These are phyloP conservation scores for Grammothele lineata DNA, from an alignment of 768 basidiomycete genomes.

Conservation along the genomic window DNA sequence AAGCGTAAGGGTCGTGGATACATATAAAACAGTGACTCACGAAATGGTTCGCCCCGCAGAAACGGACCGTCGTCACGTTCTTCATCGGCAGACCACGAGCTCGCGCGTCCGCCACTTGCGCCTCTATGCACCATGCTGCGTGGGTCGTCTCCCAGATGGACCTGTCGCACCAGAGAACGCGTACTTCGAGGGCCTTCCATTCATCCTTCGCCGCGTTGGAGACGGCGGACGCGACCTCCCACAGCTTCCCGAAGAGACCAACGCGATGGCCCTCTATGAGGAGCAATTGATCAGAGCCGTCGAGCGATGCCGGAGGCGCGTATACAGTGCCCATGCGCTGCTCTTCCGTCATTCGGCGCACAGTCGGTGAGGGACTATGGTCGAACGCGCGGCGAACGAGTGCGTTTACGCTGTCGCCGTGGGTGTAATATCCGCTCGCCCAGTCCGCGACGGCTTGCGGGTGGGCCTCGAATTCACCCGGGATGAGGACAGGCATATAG, in stretches of 20 bases:
- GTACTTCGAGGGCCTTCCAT: background rate
- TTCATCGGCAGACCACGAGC: background rate
- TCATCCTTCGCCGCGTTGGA: background rate
- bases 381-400: no score
- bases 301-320: no score
- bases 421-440: conserved; percentile 10
- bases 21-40: conserved; percentile 11
- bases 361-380: conserved; percentile 6
- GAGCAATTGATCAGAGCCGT: conserved; percentile 2
- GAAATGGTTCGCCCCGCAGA: conserved; percentile 15
- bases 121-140: background rate
- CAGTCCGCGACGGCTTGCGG: background rate
- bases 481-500: conserved; percentile 5
- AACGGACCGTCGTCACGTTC: background rate
- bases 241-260: conserved; percentile 8
- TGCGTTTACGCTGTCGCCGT: background rate
- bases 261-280: background rate
- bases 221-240: conserved; percentile 1
- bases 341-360: conserved; percentile 6
- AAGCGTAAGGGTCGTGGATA: no score
- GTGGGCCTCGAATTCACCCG: background rate
- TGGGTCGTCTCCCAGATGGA: background rate
- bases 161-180: background rate
- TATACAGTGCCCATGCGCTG: conserved; percentile 4
- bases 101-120: background rate